These are phyloP conservation scores for Xylaria longipes DNA, from an alignment of 495 filamentous ascomycete genomes.

Conservation along the genomic window DNA sequence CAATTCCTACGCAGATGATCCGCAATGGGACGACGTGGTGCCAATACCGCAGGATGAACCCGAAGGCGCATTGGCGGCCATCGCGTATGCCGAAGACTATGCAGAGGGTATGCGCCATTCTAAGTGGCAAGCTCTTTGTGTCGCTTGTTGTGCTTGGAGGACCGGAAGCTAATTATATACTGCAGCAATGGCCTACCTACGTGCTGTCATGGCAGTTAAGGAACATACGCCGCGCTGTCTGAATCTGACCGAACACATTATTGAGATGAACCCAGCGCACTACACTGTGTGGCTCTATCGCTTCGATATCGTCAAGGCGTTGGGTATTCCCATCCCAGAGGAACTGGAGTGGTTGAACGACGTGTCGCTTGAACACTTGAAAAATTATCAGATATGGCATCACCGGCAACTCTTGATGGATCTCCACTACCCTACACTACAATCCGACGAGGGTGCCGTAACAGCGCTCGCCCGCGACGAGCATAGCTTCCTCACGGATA, in stretches of 20 bases:
- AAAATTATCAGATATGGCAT: constrained; percentile 99
- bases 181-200: constrained; percentile 77
- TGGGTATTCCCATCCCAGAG: constrained; percentile 68
- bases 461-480: constrained; percentile 60
- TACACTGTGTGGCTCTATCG: constrained; percentile 99
- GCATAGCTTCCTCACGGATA: constrained; percentile 73
- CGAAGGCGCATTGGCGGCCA: constrained; percentile 78
- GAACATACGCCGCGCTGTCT: constrained; percentile 82
- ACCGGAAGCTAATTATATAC: constrained; percentile 20
- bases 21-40: constrained; percentile 80
- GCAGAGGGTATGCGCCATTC: constrained; percentile 69
- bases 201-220: constrained; percentile 88
- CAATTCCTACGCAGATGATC: constrained; percentile 67
- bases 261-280: constrained; percentile 90
- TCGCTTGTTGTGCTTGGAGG: not conserved
- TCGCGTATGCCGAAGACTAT: constrained; percentile 87
- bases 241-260: constrained; percentile 85
- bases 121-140: not conserved
- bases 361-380: constrained; percentile 80
- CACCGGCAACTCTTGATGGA: constrained; percentile 88
- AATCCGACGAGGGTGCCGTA: constrained; percentile 41
- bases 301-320: constrained; percentile 71
- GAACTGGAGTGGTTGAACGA: constrained; percentile 87
- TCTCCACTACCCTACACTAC: constrained; percentile 62
- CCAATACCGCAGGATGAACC: constrained; percentile 89